Percentiles rank a stretch among this genome's conserved stretches.
phyloP scores from a whole-genome alignment of 345 rosid species.

The Eucalyptus sp. region DNA sequence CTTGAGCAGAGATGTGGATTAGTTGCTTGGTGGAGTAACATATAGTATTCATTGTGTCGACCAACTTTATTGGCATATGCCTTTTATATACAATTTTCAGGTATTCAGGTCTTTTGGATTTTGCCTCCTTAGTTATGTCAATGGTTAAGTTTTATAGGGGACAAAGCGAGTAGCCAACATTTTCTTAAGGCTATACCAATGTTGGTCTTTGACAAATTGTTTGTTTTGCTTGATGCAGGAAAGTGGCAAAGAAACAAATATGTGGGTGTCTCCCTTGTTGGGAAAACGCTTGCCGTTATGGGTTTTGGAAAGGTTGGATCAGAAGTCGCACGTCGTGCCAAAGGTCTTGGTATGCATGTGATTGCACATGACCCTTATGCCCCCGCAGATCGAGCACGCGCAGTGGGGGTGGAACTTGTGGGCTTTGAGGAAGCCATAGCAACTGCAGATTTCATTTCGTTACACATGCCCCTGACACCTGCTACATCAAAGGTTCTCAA shows the following conservation, averaged over 20 bases:
- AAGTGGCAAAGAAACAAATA: slow-evolving; percentile 80
- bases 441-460: slow-evolving; percentile 71
- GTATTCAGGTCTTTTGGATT: background rate
- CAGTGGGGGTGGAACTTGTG: slow-evolving; percentile 71
- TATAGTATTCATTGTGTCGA: background rate
- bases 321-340: slow-evolving; percentile 82
- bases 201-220: background rate
- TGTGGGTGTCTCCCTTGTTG: slow-evolving; percentile 84
- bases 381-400: slow-evolving; percentile 82
- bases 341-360: slow-evolving; percentile 91
- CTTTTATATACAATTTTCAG: background rate
- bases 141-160: background rate
- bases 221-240: slow-evolving; percentile 21
- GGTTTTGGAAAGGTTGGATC: slow-evolving; percentile 94
- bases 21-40: background rate
- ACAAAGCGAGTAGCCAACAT: background rate
- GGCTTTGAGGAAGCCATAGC: slow-evolving; percentile 72
- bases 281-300: slow-evolving; percentile 69
- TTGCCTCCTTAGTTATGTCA: background rate
- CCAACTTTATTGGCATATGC: background rate
- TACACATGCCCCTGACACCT: slow-evolving; percentile 89
- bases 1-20: background rate
- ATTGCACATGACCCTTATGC: slow-evolving; percentile 89
- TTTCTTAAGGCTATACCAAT: background rate
- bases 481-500: slow-evolving; percentile 63